Conservation (phyloP, 78 protist species). For the Salpingoeca rosetta region DNA sequence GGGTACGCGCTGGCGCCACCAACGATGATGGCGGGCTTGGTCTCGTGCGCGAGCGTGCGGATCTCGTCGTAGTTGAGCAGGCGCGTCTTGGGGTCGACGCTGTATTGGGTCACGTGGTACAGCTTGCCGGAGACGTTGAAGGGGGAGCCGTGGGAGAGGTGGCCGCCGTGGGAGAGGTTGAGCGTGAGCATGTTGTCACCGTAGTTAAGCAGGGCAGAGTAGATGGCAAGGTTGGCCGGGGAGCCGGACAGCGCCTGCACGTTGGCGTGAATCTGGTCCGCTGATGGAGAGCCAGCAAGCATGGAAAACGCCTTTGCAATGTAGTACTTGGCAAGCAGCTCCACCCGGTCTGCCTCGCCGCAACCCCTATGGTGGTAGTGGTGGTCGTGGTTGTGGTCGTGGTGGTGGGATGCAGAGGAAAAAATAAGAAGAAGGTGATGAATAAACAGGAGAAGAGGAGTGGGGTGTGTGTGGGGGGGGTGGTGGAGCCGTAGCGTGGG, state of each 20-base stretch:
- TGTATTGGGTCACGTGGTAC: slow-evolving; percentile 61
- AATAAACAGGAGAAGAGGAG: no score
- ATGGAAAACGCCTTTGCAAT: neutral
- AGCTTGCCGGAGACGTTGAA: slow-evolving; percentile 33
- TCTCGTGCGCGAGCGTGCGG: slow-evolving; percentile 29
- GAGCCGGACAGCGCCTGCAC: slow-evolving; percentile 76
- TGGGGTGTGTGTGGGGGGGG: no score
- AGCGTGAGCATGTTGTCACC: slow-evolving; percentile 74
- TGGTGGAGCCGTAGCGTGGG: no score
- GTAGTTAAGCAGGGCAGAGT: slow-evolving; percentile 62
- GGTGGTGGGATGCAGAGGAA: no score
- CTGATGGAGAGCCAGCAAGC: neutral
- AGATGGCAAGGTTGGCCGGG: slow-evolving; percentile 75
- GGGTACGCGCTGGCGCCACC: slow-evolving; percentile 83
- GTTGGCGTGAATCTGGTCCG: slow-evolving; percentile 40
- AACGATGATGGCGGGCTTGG: slow-evolving; percentile 69
- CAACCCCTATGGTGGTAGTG: no score
- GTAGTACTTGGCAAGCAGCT: neutral
- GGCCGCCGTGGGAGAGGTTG: slow-evolving; percentile 58
- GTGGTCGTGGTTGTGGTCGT: no score
- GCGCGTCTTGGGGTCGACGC: slow-evolving; percentile 54
- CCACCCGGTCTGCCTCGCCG: neutral
- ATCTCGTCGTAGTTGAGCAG: slow-evolving; percentile 68
- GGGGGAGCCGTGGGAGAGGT: slow-evolving; percentile 63
- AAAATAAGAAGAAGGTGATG: no score